Base-by-base conservation (phyloP, 78 protist genomes). In the Anaeramoeba flamelloides region DNA sequence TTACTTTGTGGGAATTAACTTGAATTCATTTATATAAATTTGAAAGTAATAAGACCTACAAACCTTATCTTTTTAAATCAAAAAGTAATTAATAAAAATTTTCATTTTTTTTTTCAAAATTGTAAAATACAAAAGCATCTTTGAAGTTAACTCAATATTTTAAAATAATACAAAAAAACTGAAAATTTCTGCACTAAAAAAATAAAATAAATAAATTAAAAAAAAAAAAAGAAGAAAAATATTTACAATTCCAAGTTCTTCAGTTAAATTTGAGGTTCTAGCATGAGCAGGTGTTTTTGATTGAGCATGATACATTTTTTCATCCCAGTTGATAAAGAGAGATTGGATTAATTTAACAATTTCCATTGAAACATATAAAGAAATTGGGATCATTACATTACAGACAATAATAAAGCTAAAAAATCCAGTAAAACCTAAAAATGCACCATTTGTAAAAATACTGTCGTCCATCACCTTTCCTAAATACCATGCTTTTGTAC, bases 201-300 rank as follows among this genome's bases (percentile, higher is more conserved):
- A 26, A 22, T 22, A 31, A 40, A 34, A 22, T 38, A 22, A 17
- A 31, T 17, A 22, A 22, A 77, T 77, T 31, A 77, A 40, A 38
- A 77, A 77, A 34, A 22, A 40, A 34, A 77, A 77, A 22, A 77
- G 26, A 22, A 17, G 78, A n/a, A 38, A 34, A 77, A 22, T 17
- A 31, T 40, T 38, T n/a, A 77, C 78, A 34, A 77, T 31, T 22
- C 94, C 94, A 1, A 93, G 84, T 79, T 94, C 94, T 37, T 92
- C 95, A 78, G 89, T 90, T 38, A 93, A 84, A 39, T 77, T 81
- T 1, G 90, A 40, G 2, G 93, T 92, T 65, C 90, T 81, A 41
- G 90, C 91, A 38, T 77, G 36, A 0, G 87, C 88, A 2, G 88
- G 84, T 12, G 85, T 84, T 75, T 87, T 89, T 17, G 22, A 31